Evolutionary conservation across 192 early-diverging fungal species (phyloP).

Genomic region (Phlyctochytrium planicorne): DNA sequence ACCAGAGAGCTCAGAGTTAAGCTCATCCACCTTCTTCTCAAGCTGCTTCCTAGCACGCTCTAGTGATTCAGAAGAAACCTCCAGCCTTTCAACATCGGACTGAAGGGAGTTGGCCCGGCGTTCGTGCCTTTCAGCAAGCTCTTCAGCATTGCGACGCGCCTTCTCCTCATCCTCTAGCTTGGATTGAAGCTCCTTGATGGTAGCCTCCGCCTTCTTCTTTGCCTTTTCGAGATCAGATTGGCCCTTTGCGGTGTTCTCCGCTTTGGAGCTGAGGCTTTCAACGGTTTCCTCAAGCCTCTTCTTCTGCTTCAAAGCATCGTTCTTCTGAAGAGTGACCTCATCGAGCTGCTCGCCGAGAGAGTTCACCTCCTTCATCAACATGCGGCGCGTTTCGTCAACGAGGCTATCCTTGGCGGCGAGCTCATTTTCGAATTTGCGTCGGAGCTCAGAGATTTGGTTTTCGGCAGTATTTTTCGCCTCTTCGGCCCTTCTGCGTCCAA

Average conservation of each 20-base stretch:
- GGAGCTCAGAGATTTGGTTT: conserved; percentile 67
- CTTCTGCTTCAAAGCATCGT: conserved; percentile 60
- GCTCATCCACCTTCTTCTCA: conserved; percentile 68
- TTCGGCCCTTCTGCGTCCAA: conserved; percentile 51
- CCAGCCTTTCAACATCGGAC: conserved; percentile 61
- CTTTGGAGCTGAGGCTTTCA: conserved; percentile 52
- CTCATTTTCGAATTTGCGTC: conserved; percentile 62
- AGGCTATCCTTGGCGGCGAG: conserved; percentile 59
- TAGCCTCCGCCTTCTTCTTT: conserved; percentile 54
- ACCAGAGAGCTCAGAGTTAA: conserved; percentile 67
- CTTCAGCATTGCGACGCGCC: conserved; percentile 63
- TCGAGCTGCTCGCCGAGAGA: conserved; percentile 56
- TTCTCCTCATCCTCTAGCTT: conserved; percentile 65
- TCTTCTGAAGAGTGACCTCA: conserved; percentile 48
- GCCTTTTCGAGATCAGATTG: conserved; percentile 68
- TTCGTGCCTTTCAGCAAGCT: conserved; percentile 68
- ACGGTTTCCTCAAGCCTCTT: conserved; percentile 64
- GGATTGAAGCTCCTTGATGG: conserved; percentile 49
- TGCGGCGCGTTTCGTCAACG: conserved; percentile 72
- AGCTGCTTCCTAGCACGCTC: conserved; percentile 64
- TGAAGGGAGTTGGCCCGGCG: conserved; percentile 65
- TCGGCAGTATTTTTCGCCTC: conserved; percentile 59
- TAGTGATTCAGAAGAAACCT: conserved; percentile 54
- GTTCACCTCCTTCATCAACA: conserved; percentile 64
- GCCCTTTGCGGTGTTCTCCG: conserved; percentile 60